phyloP scores from a whole-genome alignment of 257 asterid genomes.

The Jaltomata sinuosa region DNA sequence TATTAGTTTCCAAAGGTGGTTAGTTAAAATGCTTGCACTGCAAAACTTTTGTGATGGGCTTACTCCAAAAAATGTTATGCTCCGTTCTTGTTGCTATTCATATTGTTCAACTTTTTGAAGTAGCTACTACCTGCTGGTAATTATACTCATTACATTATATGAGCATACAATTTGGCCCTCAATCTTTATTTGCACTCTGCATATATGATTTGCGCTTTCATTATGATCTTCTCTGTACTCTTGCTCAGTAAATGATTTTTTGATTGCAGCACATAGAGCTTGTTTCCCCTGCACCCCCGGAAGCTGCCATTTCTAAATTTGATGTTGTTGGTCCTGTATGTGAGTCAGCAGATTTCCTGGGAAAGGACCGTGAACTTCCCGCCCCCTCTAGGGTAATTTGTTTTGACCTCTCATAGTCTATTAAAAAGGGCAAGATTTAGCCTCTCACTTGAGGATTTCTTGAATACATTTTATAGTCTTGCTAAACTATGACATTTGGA shows the following conservation, averaged over 20 bases:
- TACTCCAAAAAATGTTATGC: not conserved
- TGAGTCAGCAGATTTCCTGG: conserved; percentile 96
- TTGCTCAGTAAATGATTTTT: not conserved
- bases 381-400: conserved; percentile 57
- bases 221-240: not conserved
- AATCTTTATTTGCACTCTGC: not conserved
- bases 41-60: not conserved
- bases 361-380: conserved; percentile 82
- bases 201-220: not conserved
- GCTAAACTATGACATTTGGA: conserved; percentile 5
- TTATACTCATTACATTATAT: not conserved
- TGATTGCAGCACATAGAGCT: conserved; percentile 86
- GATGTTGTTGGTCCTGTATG: conserved; percentile 96
- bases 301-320: conserved; percentile 51
- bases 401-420: not conserved
- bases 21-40: not conserved
- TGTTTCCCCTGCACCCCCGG: conserved; percentile 61
- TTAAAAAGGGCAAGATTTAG: not conserved
- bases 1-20: not conserved
- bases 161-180: not conserved
- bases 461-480: not conserved
- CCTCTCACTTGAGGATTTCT: not conserved
- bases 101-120: not conserved
- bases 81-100: not conserved
- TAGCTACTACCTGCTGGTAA: not conserved